These are phyloP conservation scores for Yarrowia sp. DNA, from an alignment of 805 yeast species.

Conservation along the genomic window DNA sequence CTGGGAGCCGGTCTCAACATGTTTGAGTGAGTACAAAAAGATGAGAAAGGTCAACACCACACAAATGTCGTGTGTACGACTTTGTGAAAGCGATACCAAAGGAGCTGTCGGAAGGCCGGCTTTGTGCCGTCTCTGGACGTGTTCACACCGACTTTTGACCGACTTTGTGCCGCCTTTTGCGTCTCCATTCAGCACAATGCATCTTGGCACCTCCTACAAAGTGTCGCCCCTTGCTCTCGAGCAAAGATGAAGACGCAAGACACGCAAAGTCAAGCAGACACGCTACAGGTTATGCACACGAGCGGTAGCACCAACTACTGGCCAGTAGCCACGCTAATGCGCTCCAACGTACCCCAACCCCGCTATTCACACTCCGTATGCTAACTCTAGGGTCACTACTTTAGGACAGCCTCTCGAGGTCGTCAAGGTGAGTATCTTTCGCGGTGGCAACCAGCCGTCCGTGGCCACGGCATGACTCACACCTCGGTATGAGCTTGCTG, in stretches of 20 bases:
- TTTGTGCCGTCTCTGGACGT: not conserved
- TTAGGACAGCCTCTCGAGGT: constrained; percentile 98
- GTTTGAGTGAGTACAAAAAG: constrained; percentile 62
- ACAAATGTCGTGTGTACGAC: too few species aligned
- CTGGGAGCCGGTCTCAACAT: constrained; percentile 92
- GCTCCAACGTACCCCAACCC: not conserved
- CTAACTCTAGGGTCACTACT: constrained; percentile 66
- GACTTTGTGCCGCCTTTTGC: not conserved
- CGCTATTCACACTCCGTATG: not conserved
- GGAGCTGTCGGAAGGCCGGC: not conserved
- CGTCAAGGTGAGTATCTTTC: constrained; percentile 51
- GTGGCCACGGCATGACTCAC: not conserved
- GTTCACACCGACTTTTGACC: not conserved
- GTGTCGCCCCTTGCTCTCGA: not conserved
- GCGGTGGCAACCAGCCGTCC: too few species aligned
- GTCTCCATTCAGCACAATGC: constrained; percentile 3
- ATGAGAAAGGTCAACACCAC: not conserved
- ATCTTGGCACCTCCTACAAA: not conserved
- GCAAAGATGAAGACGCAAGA: too few species aligned
- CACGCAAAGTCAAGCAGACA: not conserved
- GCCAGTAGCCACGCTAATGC: not conserved
- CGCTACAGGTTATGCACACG: not conserved
- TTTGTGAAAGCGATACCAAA: not conserved
- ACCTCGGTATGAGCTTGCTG: constrained; percentile 39
- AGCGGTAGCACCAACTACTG: too few species aligned